A percentile compares a stretch with the other conserved stretches of the same genome.
These are phyloP conservation scores for Psilocybe cubensis DNA, from an alignment of 768 basidiomycete species.

Conservation along the genomic window DNA sequence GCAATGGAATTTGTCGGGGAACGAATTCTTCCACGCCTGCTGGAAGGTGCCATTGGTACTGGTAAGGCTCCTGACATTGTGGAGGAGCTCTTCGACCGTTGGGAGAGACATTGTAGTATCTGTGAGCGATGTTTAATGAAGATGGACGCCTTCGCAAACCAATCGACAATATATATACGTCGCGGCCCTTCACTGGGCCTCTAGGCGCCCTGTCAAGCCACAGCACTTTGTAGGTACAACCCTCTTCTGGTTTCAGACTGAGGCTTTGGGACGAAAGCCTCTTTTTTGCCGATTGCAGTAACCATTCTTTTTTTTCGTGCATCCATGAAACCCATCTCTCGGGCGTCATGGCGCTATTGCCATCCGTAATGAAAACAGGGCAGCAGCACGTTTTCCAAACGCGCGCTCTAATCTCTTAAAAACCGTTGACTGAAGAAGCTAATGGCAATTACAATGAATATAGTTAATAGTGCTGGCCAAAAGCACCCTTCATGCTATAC, in stretches of 20 bases:
- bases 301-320: background rate
- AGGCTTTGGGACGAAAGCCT: background rate
- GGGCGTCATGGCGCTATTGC: background rate
- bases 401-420: too few species aligned
- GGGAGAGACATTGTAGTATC: background rate
- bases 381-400: too few species aligned
- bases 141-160: background rate
- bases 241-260: background rate
- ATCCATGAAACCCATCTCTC: background rate
- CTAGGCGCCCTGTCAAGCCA: background rate
- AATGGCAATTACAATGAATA: too few species aligned
- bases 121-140: background rate
- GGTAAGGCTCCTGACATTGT: background rate
- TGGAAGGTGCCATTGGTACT: background rate
- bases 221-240: background rate
- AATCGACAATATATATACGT: background rate
- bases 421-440: too few species aligned
- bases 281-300: background rate
- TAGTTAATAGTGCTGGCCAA: too few species aligned
- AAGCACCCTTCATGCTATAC: too few species aligned
- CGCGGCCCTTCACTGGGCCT: background rate
- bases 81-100: background rate
- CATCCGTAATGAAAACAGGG: background rate
- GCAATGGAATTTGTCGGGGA: background rate
- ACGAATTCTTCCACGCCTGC: constrained; percentile 1